Base-by-base conservation (phyloP, 139 green algal species). In the Chara braunii region DNA sequence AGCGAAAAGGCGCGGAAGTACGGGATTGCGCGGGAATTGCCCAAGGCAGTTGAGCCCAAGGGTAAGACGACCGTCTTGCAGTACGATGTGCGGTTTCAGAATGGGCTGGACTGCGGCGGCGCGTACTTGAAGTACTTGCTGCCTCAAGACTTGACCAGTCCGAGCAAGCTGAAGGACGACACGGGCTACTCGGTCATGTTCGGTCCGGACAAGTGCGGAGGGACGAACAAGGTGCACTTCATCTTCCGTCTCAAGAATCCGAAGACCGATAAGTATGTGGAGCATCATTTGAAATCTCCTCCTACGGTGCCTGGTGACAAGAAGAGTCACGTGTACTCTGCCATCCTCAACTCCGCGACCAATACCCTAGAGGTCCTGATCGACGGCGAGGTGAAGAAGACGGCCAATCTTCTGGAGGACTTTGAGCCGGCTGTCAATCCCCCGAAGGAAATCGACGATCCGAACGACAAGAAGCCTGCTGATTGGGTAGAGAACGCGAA, bases 131-230 rank as follows among this genome's bases (percentile, higher is more conserved):
- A 96, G 80, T 91, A 93, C 45, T 35, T 95, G 14, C 55, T 71
- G 56, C 55, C 55, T 22, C 18, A 90, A 1, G 74, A 51, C 30
- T 89, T 89, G 67, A 81, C 69, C 3, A n/a, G n/a, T n/a, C 69
- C 79, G 11, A 53, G 70, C 18, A 74, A 76, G 1, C 73, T 95
- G 11, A 78, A 76, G 32, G 74, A 88, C 50, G 76, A 91, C n/a
- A 94, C 91, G 1, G 85, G 89, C 6, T 99, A 98, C 86, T 87
- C 82, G 12, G 80, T 99, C 74, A 99, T 99, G 93, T 99, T 99
- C 75, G 93, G 93, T 26, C 91, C 93, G 3, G 92, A 99, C 78
- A 97, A 96, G 78, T 99, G 92, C 77, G 92, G 92, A 43, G 31
- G 50, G 12, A 83, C 78, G 3, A 83, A 80, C 56, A 85, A 94